Base-by-base conservation (phyloP, 2,329 filamentous ascomycete genomes). In the Aspergillus novofumigatus region DNA sequence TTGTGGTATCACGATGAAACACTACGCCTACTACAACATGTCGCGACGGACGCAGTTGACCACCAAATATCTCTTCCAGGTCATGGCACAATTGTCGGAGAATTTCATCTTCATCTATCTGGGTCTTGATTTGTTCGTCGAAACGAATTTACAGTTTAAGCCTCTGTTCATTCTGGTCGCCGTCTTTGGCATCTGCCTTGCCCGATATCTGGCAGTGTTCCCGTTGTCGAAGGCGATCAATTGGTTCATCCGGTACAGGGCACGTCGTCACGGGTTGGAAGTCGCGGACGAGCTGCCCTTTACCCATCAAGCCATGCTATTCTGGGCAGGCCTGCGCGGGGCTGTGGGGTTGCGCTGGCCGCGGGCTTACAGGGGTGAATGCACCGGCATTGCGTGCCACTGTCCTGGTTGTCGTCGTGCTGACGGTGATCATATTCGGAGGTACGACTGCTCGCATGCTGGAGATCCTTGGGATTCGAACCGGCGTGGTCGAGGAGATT, bases 51-150 rank as follows among this genome's bases (percentile, higher is more conserved):
- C 94, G 1, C 94, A 99, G 73, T 86, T 99, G 61, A 96, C 94
- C 17, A 99, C 94, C 53, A 99, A 99, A 74, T 99, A 96, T 76
- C 83, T 97, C 56, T 99, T 99, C 78, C 91, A 96, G 73, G 88
- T 96, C 60, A 87, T 95, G 66, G 91, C 94, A 3, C 94, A 99
- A 75, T 78, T 99, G 49, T 96, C 93, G 0, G 94, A 99, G 77
- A 99, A 99, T 75, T 99, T 99, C 72, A 99, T 99, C 75, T 99
- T 99, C 79, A 99, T 99, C 74, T 99, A 99, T 70, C 85, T 99
- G 0, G 94, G 94, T 5, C 81, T 99, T 3, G 95, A 94, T 0
- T 82, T 99, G 28, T 97, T 99, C 73, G 97, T 94, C 3, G 92
- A 97, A 67, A 87, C 86, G 53, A 86, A 90, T 51, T 81, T 97